Conservation (phyloP, 352 stramenopile species). For the Phytophthora europaea region DNA sequence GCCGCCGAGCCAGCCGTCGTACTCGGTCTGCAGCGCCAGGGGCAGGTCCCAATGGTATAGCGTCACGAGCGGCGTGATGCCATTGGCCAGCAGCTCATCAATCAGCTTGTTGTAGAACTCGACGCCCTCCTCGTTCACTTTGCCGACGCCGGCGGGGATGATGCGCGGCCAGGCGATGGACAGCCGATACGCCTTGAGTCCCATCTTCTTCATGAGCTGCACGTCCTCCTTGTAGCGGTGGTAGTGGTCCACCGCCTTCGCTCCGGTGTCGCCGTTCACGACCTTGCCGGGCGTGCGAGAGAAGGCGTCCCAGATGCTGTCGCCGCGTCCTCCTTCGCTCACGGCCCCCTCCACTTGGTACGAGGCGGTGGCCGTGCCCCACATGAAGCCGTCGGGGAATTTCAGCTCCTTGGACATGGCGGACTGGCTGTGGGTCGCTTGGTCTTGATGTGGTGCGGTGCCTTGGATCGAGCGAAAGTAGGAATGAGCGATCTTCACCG, state of each 20-base stretch:
- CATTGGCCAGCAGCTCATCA: constrained; percentile 80
- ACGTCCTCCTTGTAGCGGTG: constrained; percentile 92
- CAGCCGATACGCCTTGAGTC: constrained; percentile 92
- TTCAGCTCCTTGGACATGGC: constrained; percentile 43
- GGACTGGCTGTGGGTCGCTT: not conserved
- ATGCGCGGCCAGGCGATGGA: constrained; percentile 95
- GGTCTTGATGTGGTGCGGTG: not conserved
- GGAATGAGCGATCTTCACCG: constrained; percentile 23
- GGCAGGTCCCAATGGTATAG: constrained; percentile 98
- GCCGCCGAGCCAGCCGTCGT: constrained; percentile 74
- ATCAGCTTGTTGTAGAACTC: constrained; percentile 94
- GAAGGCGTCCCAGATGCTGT: constrained; percentile 94
- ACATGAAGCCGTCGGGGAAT: constrained; percentile 82
- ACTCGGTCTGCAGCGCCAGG: constrained; percentile 82
- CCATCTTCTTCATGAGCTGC: constrained; percentile 90
- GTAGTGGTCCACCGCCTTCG: constrained; percentile 94
- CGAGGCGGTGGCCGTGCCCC: constrained; percentile 88
- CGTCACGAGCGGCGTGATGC: constrained; percentile 93
- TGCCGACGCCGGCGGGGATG: constrained; percentile 76
- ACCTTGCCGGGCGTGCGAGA: constrained; percentile 68
- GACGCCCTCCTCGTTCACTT: constrained; percentile 89
- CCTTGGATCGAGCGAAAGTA: constrained; percentile 19
- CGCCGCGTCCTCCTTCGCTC: constrained; percentile 85
- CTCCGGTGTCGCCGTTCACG: constrained; percentile 79
- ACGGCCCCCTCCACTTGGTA: constrained; percentile 95